phyloP scores from a whole-genome alignment of 768 basidiomycete species.

The Russula brevipes region DNA sequence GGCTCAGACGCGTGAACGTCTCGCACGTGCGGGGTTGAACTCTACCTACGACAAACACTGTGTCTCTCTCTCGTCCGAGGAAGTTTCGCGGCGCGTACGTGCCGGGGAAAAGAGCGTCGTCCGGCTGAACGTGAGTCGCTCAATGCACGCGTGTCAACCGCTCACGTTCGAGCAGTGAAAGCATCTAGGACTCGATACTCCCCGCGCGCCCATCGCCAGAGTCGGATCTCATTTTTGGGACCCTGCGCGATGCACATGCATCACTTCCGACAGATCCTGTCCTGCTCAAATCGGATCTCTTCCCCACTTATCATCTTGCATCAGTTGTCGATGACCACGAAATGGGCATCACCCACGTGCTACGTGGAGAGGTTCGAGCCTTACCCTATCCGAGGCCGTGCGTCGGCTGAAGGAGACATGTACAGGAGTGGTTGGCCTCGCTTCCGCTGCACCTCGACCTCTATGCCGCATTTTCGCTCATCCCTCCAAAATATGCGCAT shows the following conservation, averaged over 20 bases:
- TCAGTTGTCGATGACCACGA: slow-evolving; percentile 93
- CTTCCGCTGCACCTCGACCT: slow-evolving; percentile 87
- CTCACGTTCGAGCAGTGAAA: slow-evolving; percentile 6
- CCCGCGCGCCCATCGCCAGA: slow-evolving; percentile 45
- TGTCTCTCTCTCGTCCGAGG: slow-evolving; percentile 80
- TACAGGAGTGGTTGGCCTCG: slow-evolving; percentile 93
- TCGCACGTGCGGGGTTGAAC: slow-evolving; percentile 69
- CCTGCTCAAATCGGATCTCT: slow-evolving; percentile 85
- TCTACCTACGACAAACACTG: slow-evolving; percentile 86
- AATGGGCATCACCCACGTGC: slow-evolving; percentile 94
- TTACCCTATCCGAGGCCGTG: neutral
- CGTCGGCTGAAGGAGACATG: slow-evolving; percentile 7
- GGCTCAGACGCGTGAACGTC: slow-evolving; percentile 56
- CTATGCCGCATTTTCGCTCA: slow-evolving; percentile 69
- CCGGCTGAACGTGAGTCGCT: slow-evolving; percentile 71
- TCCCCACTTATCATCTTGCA: slow-evolving; percentile 95
- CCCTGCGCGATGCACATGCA: slow-evolving; percentile 64
- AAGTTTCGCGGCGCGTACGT: slow-evolving; percentile 64
- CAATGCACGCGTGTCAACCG: neutral
- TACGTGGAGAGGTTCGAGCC: slow-evolving; percentile 79
- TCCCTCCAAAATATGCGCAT: slow-evolving; percentile 81
- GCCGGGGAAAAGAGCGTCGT: slow-evolving; percentile 78
- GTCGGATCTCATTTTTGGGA: slow-evolving; percentile 71
- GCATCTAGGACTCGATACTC: slow-evolving; percentile 50
- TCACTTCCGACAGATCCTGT: slow-evolving; percentile 87